Percentiles rank a stretch among this genome's conserved stretches.
These are phyloP conservation scores for Solanum gracilifrons DNA, from an alignment of 257 asterid species.

Conservation along the genomic window DNA sequence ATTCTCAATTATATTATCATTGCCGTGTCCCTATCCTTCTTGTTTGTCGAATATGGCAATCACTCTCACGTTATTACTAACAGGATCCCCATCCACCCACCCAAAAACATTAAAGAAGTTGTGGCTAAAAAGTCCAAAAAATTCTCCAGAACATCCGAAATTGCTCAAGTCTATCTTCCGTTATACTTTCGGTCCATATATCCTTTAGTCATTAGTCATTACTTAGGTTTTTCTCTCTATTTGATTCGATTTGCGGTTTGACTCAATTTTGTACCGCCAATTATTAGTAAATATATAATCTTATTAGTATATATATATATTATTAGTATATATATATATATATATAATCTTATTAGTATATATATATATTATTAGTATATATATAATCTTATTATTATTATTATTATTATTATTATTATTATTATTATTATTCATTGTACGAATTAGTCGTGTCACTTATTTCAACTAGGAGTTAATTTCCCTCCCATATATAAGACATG, in stretches of 20 bases:
- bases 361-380: neutral
- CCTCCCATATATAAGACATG: neutral
- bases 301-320: too few relatives aligned
- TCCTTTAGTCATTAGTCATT: too few relatives aligned
- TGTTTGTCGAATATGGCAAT: neutral
- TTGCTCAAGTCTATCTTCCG: neutral
- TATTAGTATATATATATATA: too few relatives aligned
- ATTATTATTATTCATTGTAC: neutral
- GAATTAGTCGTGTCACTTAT: neutral
- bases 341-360: neutral
- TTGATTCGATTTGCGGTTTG: accelerated
- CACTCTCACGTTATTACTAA: neutral
- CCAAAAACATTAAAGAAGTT: neutral
- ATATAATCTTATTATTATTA: too few relatives aligned
- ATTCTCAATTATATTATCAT: neutral
- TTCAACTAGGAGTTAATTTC: too few relatives aligned
- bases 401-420: too few relatives aligned
- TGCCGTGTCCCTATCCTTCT: neutral
- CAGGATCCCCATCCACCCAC: neutral
- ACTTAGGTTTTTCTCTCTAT: accelerated
- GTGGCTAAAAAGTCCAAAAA: neutral
- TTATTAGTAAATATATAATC: neutral
- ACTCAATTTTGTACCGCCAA: neutral
- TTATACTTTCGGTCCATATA: neutral
- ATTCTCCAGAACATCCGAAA: neutral